Base-by-base conservation (phyloP, 192 early-diverging fungal species). In the Borealophlyctis nickersoniae region DNA sequence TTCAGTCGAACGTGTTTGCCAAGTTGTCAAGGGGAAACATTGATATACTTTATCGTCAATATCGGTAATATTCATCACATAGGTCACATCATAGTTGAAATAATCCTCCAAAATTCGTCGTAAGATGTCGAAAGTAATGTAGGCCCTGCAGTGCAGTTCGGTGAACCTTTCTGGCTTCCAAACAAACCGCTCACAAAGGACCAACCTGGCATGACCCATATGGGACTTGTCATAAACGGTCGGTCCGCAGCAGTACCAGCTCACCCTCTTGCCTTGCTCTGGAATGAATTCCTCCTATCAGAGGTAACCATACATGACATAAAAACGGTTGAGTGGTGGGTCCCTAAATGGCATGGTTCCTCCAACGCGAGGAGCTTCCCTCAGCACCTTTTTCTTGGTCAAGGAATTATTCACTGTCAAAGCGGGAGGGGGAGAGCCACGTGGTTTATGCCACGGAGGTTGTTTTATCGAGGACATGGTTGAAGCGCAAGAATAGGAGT, bases 31-130 rank as follows among this genome's bases (percentile, higher is more conserved):
- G n/a, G 4, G 30, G 11, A 65, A 9, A 11, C 2, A 3, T 54
- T 16, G 13, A n/a, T 13, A 24, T 34, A 98, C 93, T 88, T 99
- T 99, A 71, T 99, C 96, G 71, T 99, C 96, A 70, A 99, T 92
- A 68, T 99, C 96, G 30, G 96, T 99, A 50, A 99, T 88, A 72
- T 99, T 99, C 84, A 96, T 93, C 26, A 99, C 93, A 74, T 91
- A 89, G 39, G 86, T 77, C 48, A 99, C 89, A 57, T 99, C 88
- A 75, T 96, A 99, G 56, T 84, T 83, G 69, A 99, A 92, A 74
- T 96, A 98, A 63, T 98, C 94, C 66, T 91, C 87, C 72, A 99
- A 74, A 52, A 99, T 88, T 50, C 95, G 87, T 29, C 95, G 88
- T 48, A 97, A 78, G 58, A 96, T 94, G 77, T 99, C 97, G 63